These are phyloP conservation scores for Cutaneotrichosporon sp. DNA, from an alignment of 1,284 basidiomycete genomes.

Conservation along the genomic window DNA sequence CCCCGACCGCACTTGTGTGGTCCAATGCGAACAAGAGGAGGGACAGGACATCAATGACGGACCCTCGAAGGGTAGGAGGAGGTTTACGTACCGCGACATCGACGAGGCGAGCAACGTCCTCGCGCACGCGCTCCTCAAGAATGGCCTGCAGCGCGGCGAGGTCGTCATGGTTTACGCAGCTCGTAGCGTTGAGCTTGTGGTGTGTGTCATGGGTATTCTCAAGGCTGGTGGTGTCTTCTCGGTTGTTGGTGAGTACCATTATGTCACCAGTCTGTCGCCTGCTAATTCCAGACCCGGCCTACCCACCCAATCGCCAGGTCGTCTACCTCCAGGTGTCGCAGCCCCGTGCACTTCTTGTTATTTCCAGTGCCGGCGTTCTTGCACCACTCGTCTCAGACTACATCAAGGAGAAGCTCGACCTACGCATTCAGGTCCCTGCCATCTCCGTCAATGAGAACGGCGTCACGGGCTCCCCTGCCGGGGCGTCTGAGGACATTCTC, in stretches of 20 bases:
- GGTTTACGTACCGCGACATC: constrained; percentile 76
- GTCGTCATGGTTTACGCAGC: constrained; percentile 99
- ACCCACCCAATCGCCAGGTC: constrained; percentile 90
- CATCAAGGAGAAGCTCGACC: constrained; percentile 70
- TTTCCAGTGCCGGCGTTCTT: constrained; percentile 84
- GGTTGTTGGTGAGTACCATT: constrained; percentile 72
- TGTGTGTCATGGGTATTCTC: constrained; percentile 93
- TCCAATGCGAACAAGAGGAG: constrained; percentile 62
- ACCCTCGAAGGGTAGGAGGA: constrained; percentile 50
- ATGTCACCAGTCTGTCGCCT: too few relatives aligned
- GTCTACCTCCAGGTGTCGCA: constrained; percentile 91
- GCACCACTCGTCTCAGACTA: constrained; percentile 79
- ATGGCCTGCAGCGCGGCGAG: constrained; percentile 85
- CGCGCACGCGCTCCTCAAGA: constrained; percentile 81
- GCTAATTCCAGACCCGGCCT: constrained; percentile 73
- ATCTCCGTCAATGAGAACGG: constrained; percentile 66
- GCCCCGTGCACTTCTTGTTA: constrained; percentile 86
- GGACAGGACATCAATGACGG: constrained; percentile 45
- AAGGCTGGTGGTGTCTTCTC: constrained; percentile 98
- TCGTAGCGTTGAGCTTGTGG: constrained; percentile 91
- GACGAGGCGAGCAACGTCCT: constrained; percentile 82
- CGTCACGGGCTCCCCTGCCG: constrained; percentile 61
- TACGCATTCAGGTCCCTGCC: constrained; percentile 90
- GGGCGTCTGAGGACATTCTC: constrained; percentile 44
- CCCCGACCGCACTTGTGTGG: constrained; percentile 75